Evolutionary conservation across 179 eudicot species (phyloP).

Genomic region (Dionaea muscipula): DNA sequence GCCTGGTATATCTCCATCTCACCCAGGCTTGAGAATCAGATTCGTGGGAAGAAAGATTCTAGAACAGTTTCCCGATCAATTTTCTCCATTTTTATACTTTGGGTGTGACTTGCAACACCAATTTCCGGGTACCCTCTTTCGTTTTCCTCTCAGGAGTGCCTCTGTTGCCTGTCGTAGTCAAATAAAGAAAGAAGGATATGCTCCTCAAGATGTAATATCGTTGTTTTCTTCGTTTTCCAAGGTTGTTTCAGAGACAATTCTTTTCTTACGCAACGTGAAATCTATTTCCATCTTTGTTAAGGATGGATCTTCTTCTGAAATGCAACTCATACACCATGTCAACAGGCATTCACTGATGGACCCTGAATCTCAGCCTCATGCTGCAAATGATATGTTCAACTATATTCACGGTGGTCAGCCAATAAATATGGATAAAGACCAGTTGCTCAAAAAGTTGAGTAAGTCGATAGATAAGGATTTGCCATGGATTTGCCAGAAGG

Average conservation of each 20-base stretch:
- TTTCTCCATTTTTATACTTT: constrained; percentile 86
- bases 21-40: constrained; percentile 93
- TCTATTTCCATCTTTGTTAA: constrained; percentile 75
- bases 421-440: constrained; percentile 46
- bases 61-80: constrained; percentile 98
- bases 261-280: constrained; percentile 80
- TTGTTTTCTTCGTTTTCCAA: constrained; percentile 86
- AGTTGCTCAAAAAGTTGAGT: constrained; percentile 57
- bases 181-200: constrained; percentile 79
- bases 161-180: constrained; percentile 81
- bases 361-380: constrained; percentile 42
- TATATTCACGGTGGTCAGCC: constrained; percentile 44
- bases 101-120: constrained; percentile 87
- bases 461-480: constrained; percentile 40
- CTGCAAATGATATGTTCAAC: constrained; percentile 46
- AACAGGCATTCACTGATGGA: constrained; percentile 42
- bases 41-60: constrained; percentile 72
- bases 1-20: constrained; percentile 98
- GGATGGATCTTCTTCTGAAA: constrained; percentile 61
- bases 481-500: constrained; percentile 81
- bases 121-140: constrained; percentile 98
- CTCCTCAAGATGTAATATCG: constrained; percentile 78
- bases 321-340: constrained; percentile 80
- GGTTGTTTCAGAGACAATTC: constrained; percentile 81
- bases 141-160: constrained; percentile 84